Percentiles rank a stretch among this genome's conserved stretches.
phyloP scores from a whole-genome alignment of 2,329 filamentous ascomycete species.

The Gyromitra esculenta region DNA sequence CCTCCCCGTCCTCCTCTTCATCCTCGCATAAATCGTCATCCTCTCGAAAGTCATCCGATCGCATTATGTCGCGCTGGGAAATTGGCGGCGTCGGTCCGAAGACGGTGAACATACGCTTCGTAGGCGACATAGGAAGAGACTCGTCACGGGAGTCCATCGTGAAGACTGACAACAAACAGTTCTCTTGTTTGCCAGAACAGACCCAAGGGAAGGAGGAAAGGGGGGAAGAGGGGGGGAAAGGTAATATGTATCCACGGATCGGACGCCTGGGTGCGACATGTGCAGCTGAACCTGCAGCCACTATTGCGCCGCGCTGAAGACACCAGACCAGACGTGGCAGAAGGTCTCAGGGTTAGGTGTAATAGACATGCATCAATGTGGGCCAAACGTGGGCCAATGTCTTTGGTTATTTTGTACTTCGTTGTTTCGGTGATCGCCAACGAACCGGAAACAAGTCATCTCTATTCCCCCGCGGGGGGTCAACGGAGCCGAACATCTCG shows the following conservation, averaged over 20 bases:
- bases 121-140: slow-evolving; percentile 49
- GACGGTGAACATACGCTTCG: slow-evolving; percentile 38
- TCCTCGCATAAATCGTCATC: slow-evolving; percentile 46
- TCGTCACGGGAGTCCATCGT: slow-evolving; percentile 46
- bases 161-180: slow-evolving; percentile 29
- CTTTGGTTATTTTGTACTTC: slow-evolving; percentile 46
- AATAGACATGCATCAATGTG: slow-evolving; percentile 26
- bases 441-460: slow-evolving; percentile 47
- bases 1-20: slow-evolving; percentile 34
- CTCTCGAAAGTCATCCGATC: slow-evolving; percentile 39
- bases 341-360: slow-evolving; percentile 40
- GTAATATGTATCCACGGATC: slow-evolving; percentile 45
- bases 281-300: slow-evolving; percentile 47
- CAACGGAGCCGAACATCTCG: slow-evolving; percentile 41
- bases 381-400: slow-evolving; percentile 50
- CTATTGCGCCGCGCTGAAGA: slow-evolving; percentile 33
- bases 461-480: slow-evolving; percentile 32
- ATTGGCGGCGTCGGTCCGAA: slow-evolving; percentile 38
- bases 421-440: slow-evolving; percentile 48
- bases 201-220: slow-evolving; percentile 38
- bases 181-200: slow-evolving; percentile 24
- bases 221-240: slow-evolving; percentile 41
- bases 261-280: slow-evolving; percentile 34
- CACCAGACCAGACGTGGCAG: slow-evolving; percentile 46
- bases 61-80: slow-evolving; percentile 42